Evolutionary conservation across 1,139 yeast genomes (phyloP), one percentile per base, ranked within the genome.

Genomic region (Geotrichum europaeum): DNA sequence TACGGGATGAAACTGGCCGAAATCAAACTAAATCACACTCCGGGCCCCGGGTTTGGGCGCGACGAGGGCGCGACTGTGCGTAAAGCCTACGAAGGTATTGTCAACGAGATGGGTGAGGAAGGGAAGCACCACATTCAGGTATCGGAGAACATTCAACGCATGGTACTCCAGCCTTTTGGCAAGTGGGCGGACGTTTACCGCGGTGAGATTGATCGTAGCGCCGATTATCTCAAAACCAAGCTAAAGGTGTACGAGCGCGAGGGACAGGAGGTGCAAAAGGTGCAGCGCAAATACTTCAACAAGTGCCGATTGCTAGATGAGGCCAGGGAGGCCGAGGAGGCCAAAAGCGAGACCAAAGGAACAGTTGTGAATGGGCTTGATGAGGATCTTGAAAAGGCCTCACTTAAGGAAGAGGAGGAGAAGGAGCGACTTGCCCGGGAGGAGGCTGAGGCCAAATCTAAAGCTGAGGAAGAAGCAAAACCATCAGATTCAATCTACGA

Each of bases 131-230:
- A 89, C 72, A 65, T 84, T 56, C 81, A 81, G 60, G 82, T 89
- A 43, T 89, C 94, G 2, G 78, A 81, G 4, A 84, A 82, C 64
- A 85, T 90, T 62, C 80, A 82, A 60, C 68, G 76, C 2, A 75
- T 83, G 74, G 94, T 89, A 1, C 71, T 88, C 55, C 79, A 79
- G 32, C 96, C 96, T 1, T 89, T 90, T 69, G 75, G 83, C 28
- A 81, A 82, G 66, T 90, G 96, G 96, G 80, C 92, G 58, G 78
- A 77, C 49, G 92, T 87, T 60, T 96, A 90, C 71, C 81, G 80
- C 59, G 82, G 83, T 68, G 76, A 96, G 55, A 81, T 90, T 1
- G 85, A 81, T 51, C 84, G 81, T 68, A 84, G 90, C 13, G 85
- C 84, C 60, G 77, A 78, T 60, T 78, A 80, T 18, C 75, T 88